phyloP scores from a whole-genome alignment of 257 asterid genomes.

The Knoxia roxburghii region DNA sequence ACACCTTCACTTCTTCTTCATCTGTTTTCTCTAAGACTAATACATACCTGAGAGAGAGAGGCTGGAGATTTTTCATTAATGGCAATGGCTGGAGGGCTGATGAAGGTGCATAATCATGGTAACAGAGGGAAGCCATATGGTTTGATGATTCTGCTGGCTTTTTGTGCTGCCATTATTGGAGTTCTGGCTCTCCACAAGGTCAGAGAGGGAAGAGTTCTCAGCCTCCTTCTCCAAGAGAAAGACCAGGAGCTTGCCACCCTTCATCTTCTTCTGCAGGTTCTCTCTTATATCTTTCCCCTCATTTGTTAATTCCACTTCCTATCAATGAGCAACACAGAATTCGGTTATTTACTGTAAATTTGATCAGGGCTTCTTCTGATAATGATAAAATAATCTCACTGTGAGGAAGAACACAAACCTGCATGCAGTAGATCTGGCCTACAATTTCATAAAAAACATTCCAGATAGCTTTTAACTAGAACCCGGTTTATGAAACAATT shows the following conservation, averaged over 20 bases:
- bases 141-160: slow-evolving; percentile 36
- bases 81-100: slow-evolving; percentile 28
- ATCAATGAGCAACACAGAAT: background rate
- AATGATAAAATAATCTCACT: background rate
- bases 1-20: background rate
- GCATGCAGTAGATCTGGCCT: too few species aligned
- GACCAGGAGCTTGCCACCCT: slow-evolving; percentile 44
- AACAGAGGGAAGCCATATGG: slow-evolving; percentile 37
- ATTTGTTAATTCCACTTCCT: background rate
- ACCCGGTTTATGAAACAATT: too few species aligned
- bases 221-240: slow-evolving; percentile 41
- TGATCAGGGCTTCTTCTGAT: background rate
- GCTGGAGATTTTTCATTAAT: background rate
- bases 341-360: background rate
- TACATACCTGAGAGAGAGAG: background rate
- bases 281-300: background rate
- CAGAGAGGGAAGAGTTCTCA: slow-evolving; percentile 43
- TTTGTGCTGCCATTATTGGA: slow-evolving; percentile 50
- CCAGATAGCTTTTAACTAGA: too few species aligned
- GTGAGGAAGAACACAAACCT: too few species aligned
- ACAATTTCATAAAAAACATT: too few species aligned
- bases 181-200: slow-evolving; percentile 49
- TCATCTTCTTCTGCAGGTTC: slow-evolving; percentile 59
- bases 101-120: slow-evolving; percentile 16
- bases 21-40: background rate